Conservation (phyloP, 2,329 filamentous ascomycete genomes). For the Epichloe uncinata region DNA sequence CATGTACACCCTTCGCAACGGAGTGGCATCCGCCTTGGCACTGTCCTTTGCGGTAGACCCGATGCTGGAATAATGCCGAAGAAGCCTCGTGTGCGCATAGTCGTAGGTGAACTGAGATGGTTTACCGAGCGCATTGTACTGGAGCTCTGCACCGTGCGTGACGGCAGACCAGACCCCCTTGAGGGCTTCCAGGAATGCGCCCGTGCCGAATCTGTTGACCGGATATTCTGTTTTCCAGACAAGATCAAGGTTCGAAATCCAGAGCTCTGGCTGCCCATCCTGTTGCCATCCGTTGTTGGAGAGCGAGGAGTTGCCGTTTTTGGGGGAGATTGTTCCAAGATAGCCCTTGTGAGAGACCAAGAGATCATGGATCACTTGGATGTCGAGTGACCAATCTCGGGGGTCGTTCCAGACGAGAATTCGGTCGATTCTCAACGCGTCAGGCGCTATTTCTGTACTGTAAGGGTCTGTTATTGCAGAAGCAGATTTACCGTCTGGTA, state of each 20-base stretch:
- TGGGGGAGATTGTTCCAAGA: constrained; percentile 65
- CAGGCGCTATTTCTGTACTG: constrained; percentile 20
- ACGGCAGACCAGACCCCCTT: constrained; percentile 61
- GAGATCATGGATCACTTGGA: constrained; percentile 71
- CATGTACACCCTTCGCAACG: constrained; percentile 78
- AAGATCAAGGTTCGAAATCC: constrained; percentile 83
- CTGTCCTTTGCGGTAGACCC: constrained; percentile 8
- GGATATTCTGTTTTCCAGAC: constrained; percentile 80
- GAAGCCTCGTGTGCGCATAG: constrained; percentile 61
- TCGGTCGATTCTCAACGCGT: constrained; percentile 66
- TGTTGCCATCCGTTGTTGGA: constrained; percentile 69
- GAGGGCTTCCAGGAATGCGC: constrained; percentile 74
- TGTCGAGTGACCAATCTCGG: constrained; percentile 90
- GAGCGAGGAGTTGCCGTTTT: constrained; percentile 55
- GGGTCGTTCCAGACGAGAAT: constrained; percentile 94
- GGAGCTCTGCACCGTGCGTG: constrained; percentile 48
- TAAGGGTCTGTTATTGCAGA: constrained; percentile 19
- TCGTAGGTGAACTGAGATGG: constrained; percentile 65
- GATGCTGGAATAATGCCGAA: constrained; percentile 32
- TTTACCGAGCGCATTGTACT: constrained; percentile 67
- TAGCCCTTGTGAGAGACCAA: constrained; percentile 67
- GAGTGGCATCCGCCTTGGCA: constrained; percentile 34
- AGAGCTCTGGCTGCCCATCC: constrained; percentile 67
- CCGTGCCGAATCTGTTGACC: constrained; percentile 78
- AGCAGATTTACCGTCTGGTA: constrained; percentile 22